Evolutionary conservation across 2,329 filamentous ascomycete species (phyloP).

Genomic region (Fusarium sp.): DNA sequence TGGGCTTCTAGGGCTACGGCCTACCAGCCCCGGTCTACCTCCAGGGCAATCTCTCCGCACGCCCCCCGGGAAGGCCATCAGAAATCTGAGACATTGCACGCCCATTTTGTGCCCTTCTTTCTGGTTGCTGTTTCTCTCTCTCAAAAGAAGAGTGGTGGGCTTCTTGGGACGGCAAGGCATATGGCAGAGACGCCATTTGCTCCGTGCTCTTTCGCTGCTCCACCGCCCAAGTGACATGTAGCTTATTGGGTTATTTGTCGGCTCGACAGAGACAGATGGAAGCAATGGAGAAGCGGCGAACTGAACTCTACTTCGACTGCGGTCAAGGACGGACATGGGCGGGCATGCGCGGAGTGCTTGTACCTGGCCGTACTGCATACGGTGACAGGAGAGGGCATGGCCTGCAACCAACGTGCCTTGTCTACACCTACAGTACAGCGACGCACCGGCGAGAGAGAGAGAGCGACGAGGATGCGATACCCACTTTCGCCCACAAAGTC

Average conservation of each 20-base stretch:
- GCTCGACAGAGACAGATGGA: neutral
- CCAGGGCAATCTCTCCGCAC: neutral
- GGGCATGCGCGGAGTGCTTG: neutral
- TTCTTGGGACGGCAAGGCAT: constrained; percentile 12
- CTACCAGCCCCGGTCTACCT: neutral
- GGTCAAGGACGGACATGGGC: neutral
- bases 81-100: constrained; percentile 23
- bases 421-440: neutral
- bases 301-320: neutral
- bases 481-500: constrained; percentile 15
- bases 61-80: constrained; percentile 15
- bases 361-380: constrained; percentile 5
- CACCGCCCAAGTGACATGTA: constrained; percentile 35
- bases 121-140: neutral
- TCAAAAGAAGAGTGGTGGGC: neutral
- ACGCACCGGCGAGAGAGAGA: neutral
- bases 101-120: constrained; percentile 1
- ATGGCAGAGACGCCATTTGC: constrained; percentile 5
- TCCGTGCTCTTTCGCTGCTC: constrained; percentile 4
- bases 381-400: constrained; percentile 11
- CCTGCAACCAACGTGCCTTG: constrained; percentile 13
- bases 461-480: constrained; percentile 16
- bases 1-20: constrained; percentile 5
- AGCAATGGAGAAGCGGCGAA: constrained; percentile 13
- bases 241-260: constrained; percentile 2